Evolutionary conservation across 2,329 filamentous ascomycete genomes (phyloP), one percentile per base, ranked within the genome.

Genomic region (Metarhizium brunneum): DNA sequence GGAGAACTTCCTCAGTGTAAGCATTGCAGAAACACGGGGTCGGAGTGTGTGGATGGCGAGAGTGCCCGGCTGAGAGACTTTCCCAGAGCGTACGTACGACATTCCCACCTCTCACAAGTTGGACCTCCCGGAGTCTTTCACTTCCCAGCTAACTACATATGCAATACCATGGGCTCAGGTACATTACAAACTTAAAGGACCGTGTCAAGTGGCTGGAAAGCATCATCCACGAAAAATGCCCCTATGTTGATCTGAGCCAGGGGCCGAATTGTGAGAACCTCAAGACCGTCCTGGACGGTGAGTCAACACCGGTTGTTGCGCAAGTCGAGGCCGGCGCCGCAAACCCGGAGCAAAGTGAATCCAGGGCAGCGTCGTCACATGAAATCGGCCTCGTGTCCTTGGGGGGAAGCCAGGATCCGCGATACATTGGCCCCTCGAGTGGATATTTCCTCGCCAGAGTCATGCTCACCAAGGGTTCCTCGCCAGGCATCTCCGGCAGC

Each of bases 341-440:
- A 25, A 25, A 25, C 25, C 25, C 25, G 25, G 25, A 25, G 25
- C 25, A 25, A 25, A 25, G 25, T 25, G 25, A 25, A 25, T 25
- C 25, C 25, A 25, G 25, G 25, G 25, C 25, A 25, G 25, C 25
- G 1, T 4, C 25, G 4, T 25, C 25, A 4, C 25, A 25, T 25
- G 25, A 25, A 25, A 25, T 25, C 4, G 25, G 25, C 25, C 25
- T 25, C 25, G 25, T 25, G 0, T 79, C 78, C 0, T 66, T 81
- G 1, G 76, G 74, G 2, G 69, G 69, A 3, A 76, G 73, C 29
- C 68, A 71, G 47, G 76, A 78, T 20, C 74, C 74, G 3, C 70
- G 76, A 56, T 82, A 82, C 50, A 76, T 82, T 14, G 79, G 79
- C 0, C 79, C 79, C 2, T 82, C 79, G 0, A 81, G 78, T 42